Evolutionary conservation across 306 rosid genomes (phyloP).

Genomic region (Amphicarpaea edgeworthii): DNA sequence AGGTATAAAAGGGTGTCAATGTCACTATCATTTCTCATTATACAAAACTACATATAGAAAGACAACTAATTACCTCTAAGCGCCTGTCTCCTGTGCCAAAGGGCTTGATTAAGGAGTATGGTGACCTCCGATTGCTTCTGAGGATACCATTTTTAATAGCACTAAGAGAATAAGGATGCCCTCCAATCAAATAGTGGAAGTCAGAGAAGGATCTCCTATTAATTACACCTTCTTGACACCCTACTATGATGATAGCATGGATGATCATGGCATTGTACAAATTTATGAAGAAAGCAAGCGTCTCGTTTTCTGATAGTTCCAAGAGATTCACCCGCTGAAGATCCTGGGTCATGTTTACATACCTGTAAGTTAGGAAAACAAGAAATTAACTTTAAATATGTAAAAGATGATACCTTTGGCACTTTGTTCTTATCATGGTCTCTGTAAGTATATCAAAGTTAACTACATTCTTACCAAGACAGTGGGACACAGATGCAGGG

Average conservation of each 20-base stretch:
- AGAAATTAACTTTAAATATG: conserved; percentile 1
- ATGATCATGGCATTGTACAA: conserved; percentile 90
- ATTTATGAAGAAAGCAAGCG: conserved; percentile 83
- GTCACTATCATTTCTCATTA: no score
- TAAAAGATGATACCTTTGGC: not conserved
- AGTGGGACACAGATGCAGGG: not conserved
- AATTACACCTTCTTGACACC: conserved; percentile 70
- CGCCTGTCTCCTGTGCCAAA: conserved; percentile 69
- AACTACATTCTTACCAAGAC: not conserved
- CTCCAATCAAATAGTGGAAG: conserved; percentile 86
- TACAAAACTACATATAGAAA: conserved; percentile 8
- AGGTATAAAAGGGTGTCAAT: no score
- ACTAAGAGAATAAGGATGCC: conserved; percentile 72
- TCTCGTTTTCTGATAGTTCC: conserved; percentile 72
- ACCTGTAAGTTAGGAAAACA: conserved; percentile 59
- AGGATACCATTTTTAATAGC: conserved; percentile 83
- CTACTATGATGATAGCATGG: conserved; percentile 77
- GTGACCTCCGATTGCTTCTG: conserved; percentile 80
- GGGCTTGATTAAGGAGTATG: conserved; percentile 80
- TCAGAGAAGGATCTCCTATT: conserved; percentile 78
- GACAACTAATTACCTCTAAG: conserved; percentile 67
- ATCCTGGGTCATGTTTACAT: conserved; percentile 74
- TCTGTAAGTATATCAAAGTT: conserved; percentile 3
- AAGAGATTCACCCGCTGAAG: conserved; percentile 77
- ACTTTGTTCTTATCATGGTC: conserved; percentile 5